These are phyloP conservation scores for Spiromastix sp. DNA, from an alignment of 2,329 filamentous ascomycete species.

Conservation along the genomic window DNA sequence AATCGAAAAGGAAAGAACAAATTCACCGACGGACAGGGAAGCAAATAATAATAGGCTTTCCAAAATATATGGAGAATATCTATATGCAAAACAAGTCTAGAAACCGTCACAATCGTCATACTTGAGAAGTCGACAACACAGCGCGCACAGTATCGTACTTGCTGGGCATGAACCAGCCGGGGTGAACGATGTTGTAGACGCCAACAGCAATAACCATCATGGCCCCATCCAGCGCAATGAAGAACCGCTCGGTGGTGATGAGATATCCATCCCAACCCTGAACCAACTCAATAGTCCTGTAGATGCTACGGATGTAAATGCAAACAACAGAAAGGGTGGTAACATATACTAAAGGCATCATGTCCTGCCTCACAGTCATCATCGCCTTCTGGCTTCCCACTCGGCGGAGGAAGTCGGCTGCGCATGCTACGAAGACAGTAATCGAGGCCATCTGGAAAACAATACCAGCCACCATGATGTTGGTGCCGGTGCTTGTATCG, in stretches of 20 bases:
- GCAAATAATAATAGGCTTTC: too few species aligned
- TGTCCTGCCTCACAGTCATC: background rate
- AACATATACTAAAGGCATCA: background rate
- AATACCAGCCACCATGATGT: conserved; percentile 38
- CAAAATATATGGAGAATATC: too few species aligned
- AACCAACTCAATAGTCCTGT: conserved; percentile 33
- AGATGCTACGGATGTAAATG: conserved; percentile 32
- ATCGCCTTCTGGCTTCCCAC: too few species aligned
- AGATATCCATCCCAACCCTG: conserved; percentile 35
- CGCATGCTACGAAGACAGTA: conserved; percentile 34
- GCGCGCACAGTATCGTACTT: too few species aligned
- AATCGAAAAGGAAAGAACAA: too few species aligned
- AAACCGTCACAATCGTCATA: too few species aligned
- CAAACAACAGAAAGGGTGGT: conserved; percentile 22
- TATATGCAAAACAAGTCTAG: too few species aligned
- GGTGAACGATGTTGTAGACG: background rate
- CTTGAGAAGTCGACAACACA: too few species aligned
- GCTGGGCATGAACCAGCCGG: too few species aligned
- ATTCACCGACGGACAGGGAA: too few species aligned
- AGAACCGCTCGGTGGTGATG: conserved; percentile 21
- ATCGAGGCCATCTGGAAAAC: conserved; percentile 42
- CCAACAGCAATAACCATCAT: background rate
- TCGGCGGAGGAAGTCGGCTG: conserved; percentile 2
- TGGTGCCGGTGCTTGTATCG: conserved; percentile 24
- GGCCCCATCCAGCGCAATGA: conserved; percentile 9